Percentiles rank a stretch among this genome's conserved stretches.
phyloP scores from a whole-genome alignment of 202 grass and related monocot species.

The Schoenoplectus tabernaemontani region DNA sequence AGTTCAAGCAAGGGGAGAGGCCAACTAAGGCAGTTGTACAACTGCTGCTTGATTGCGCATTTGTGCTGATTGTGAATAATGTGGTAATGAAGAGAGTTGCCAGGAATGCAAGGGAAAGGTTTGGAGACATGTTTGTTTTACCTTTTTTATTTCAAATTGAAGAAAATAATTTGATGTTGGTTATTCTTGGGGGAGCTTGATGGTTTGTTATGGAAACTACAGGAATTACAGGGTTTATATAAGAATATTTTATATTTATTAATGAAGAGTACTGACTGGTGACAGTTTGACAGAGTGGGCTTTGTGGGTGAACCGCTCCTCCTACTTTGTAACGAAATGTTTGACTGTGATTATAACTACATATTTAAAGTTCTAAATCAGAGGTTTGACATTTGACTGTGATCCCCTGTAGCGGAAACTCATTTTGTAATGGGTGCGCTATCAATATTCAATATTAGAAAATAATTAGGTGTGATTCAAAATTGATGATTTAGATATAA shows the following conservation, averaged over 20 bases:
- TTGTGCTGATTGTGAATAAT: conserved; percentile 12
- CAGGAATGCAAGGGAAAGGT: neutral
- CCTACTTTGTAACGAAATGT: conserved; percentile 32
- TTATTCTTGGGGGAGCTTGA: neutral
- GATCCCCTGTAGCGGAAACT: neutral
- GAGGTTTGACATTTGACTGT: neutral
- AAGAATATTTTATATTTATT: conserved; percentile 12
- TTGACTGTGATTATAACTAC: conserved; percentile 5
- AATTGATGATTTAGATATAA: neutral
- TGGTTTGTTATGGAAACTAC: conserved; percentile 12
- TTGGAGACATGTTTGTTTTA: conserved; percentile 13
- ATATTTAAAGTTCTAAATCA: neutral
- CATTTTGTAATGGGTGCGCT: neutral
- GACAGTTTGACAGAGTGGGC: conserved; percentile 14
- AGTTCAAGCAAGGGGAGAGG: conserved; percentile 59
- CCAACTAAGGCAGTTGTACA: conserved; percentile 39
- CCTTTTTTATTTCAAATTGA: neutral
- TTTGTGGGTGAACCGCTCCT: conserved; percentile 44
- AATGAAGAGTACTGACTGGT: too few species aligned
- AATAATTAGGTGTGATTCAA: neutral
- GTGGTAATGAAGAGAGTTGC: neutral
- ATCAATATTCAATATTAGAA: neutral
- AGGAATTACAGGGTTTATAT: conserved; percentile 28
- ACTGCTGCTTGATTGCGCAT: conserved; percentile 35
- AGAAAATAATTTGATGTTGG: neutral